phyloP scores from a whole-genome alignment of 768 basidiomycete species.

The Heimioporus sp. region DNA sequence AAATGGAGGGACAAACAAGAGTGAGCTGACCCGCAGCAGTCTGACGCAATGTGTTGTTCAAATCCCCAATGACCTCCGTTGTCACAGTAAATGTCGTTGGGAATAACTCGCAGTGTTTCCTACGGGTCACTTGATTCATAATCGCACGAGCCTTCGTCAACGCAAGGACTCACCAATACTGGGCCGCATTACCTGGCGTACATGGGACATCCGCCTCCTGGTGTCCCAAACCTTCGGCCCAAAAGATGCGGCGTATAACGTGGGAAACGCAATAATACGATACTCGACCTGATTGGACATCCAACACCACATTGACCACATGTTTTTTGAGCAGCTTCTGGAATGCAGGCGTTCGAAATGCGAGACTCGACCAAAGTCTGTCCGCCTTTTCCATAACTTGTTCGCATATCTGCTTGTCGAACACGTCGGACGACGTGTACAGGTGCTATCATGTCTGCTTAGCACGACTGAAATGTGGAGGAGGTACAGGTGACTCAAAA shows the following conservation, averaged over 20 bases:
- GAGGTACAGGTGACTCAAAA: not conserved
- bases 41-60: constrained; percentile 25
- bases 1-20: not conserved
- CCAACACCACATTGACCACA: constrained; percentile 18
- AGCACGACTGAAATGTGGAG: not conserved
- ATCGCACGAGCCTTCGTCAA: not conserved
- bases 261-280: constrained; percentile 30
- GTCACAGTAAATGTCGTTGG: constrained; percentile 24
- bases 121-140: not conserved
- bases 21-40: constrained; percentile 27
- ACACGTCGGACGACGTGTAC: constrained; percentile 14
- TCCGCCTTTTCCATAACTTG: constrained; percentile 12
- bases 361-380: constrained; percentile 3
- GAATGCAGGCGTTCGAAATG: not conserved
- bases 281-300: not conserved
- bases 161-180: constrained; percentile 27
- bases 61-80: constrained; percentile 9
- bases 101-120: constrained; percentile 33
- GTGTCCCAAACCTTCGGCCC: constrained; percentile 23
- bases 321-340: constrained; percentile 8
- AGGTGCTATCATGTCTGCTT: constrained; percentile 3
- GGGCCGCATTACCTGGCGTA: constrained; percentile 23
- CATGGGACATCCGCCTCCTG: constrained; percentile 18
- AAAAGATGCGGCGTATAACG: constrained; percentile 25
- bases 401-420: not conserved